Percentiles rank a stretch among this genome's conserved stretches.
These are phyloP conservation scores for Brassica balearica DNA, from an alignment of 441 rosid genomes.

Conservation along the genomic window DNA sequence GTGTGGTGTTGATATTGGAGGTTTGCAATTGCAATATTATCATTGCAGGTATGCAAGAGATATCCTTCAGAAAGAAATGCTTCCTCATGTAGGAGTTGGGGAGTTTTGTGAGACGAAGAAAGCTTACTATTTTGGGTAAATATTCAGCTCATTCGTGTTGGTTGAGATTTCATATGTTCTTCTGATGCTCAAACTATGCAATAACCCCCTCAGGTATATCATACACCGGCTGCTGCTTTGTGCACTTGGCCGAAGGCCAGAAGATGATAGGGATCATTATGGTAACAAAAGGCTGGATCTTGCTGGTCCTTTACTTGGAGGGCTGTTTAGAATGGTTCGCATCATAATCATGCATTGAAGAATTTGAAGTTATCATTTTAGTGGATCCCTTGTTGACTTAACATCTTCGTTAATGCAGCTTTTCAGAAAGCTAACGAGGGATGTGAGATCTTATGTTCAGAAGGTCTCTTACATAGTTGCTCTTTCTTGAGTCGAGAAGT, in stretches of 20 bases:
- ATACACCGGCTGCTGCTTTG: conserved; percentile 93
- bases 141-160: conserved; percentile 26
- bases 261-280: conserved; percentile 98
- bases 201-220: conserved; percentile 65
- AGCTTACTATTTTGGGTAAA: conserved; percentile 98
- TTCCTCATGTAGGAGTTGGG: conserved; percentile 96
- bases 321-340: conserved; percentile 93
- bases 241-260: conserved; percentile 94
- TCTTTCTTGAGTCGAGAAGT: conserved; percentile 19
- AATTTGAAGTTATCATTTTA: conserved; percentile 2
- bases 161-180: conserved; percentile 17
- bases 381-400: conserved; percentile 27
- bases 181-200: conserved; percentile 21
- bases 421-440: conserved; percentile 46
- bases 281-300: conserved; percentile 99
- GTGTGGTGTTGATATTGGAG: conserved; percentile 42
- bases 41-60: conserved; percentile 88
- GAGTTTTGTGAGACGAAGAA: conserved; percentile 96
- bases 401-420: conserved; percentile 57
- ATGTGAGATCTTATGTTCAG: conserved; percentile 90
- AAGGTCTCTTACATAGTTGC: conserved; percentile 61
- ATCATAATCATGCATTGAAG: not conserved
- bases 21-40: conserved; percentile 44
- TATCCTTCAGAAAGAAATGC: conserved; percentile 98
- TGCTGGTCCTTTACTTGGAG: conserved; percentile 98